Evolutionary conservation across 768 basidiomycete species (phyloP).

Genomic region (Cystobasidiopsis lactophilus): DNA sequence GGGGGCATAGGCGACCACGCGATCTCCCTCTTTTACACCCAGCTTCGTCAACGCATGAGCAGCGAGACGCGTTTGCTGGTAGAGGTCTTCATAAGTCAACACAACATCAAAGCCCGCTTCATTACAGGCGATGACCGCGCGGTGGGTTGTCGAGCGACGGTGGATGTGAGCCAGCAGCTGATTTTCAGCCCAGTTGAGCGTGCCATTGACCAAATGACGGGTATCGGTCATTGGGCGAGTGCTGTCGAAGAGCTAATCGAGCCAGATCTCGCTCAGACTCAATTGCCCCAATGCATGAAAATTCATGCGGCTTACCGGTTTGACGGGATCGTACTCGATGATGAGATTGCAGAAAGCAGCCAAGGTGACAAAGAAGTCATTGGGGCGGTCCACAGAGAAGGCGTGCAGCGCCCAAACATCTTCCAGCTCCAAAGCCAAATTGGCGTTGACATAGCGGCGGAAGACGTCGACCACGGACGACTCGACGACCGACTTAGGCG

Average conservation of each 20-base stretch:
- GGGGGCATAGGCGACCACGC: constrained; percentile 17
- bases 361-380: no score
- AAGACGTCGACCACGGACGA: no score
- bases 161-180: constrained; percentile 15
- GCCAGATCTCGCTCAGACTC: no score
- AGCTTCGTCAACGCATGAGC: constrained; percentile 12
- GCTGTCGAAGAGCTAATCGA: constrained; percentile 5
- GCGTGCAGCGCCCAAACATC: no score
- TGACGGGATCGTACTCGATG: no score
- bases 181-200: constrained; percentile 16
- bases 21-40: constrained; percentile 14
- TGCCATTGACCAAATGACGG: constrained; percentile 2
- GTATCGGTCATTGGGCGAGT: constrained; percentile 5
- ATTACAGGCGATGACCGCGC: constrained; percentile 14
- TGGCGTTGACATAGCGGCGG: no score
- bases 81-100: constrained; percentile 16
- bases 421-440: no score
- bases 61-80: constrained; percentile 13
- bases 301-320: no score
- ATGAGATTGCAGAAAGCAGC: no score
- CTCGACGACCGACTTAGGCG: no score
- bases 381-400: no score
- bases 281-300: no score
- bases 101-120: constrained; percentile 9
- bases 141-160: constrained; percentile 12